A percentile compares a stretch with the other conserved stretches of the same genome.
phyloP scores from a whole-genome alignment of 495 filamentous ascomycete genomes.

The Aspergillus asperescens region DNA sequence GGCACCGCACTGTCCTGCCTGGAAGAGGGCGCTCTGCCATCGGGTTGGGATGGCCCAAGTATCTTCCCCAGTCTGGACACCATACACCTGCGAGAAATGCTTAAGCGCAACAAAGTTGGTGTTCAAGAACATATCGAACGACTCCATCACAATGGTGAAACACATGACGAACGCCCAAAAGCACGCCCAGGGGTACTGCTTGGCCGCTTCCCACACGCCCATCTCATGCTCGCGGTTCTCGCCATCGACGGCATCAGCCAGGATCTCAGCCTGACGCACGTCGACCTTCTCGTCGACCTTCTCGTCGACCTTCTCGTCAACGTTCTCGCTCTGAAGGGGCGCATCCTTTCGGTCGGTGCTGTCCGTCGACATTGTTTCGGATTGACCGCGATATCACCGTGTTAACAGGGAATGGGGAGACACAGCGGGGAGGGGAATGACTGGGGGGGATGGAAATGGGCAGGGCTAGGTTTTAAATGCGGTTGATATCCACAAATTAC shows the following conservation, averaged over 20 bases:
- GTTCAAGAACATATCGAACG: slow-evolving; percentile 38
- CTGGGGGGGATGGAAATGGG: too few species aligned
- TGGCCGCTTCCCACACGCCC: slow-evolving; percentile 28
- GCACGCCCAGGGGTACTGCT: slow-evolving; percentile 44
- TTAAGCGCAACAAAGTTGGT: slow-evolving; percentile 31
- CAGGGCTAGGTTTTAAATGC: too few species aligned
- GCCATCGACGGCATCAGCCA: slow-evolving; percentile 29
- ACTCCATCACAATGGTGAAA: slow-evolving; percentile 43
- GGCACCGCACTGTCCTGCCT: slow-evolving; percentile 49
- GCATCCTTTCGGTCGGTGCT: neutral
- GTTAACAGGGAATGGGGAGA: neutral
- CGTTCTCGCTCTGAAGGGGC: neutral
- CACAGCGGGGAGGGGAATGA: too few species aligned
- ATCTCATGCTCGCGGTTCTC: slow-evolving; percentile 31
- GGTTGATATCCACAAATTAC: too few species aligned
- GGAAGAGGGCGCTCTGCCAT: slow-evolving; percentile 39
- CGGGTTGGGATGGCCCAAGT: too few species aligned
- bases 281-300: slow-evolving; percentile 14
- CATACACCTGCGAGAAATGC: slow-evolving; percentile 25
- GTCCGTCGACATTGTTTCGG: neutral
- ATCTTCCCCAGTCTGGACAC: too few species aligned
- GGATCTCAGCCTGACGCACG: slow-evolving; percentile 24
- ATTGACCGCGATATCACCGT: neutral
- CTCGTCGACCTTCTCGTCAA: too few species aligned
- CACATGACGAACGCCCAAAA: slow-evolving; percentile 41